Evolutionary conservation across 148 eudicot species (phyloP), one percentile per base, ranked within the genome.

Genomic region (Salicornia ramosissima): DNA sequence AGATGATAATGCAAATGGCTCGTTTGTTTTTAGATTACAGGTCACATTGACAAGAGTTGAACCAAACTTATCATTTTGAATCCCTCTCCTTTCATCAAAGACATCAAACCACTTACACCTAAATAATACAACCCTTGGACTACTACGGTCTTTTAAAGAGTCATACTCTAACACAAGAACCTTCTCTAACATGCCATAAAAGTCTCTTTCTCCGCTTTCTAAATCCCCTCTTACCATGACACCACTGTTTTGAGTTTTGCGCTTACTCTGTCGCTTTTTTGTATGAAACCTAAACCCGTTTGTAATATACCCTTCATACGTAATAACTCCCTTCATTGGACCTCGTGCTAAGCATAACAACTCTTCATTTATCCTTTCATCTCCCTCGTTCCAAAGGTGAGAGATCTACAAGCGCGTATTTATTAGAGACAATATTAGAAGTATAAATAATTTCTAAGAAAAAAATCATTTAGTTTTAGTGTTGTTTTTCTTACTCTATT

Each of bases 401-500:
- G 21, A 9, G 19, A 61, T 34, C 63, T 58, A 58, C 8, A 28
- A 28, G 10, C 0, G 5, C 12, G 12, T 13, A 30, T 5, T 1
- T 12, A 58, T 14, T 29, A 12, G 18, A 29, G n/a, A n/a, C n/a
- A n/a, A 31, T 1, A 57, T 9, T 4, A 29, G 28, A 15, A 57
- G 11, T 0, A 57, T 25, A 24, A 26, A 8, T 24, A 2, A 15
- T 58, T 24, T 0, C 7, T 47, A 47, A 11, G 4, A 47, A 47
- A 47, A 16, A 1, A 18, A 34, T 2, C 10, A 6, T n/a, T 7
- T 18, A 10, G n/a, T n/a, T n/a, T n/a, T n/a, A n/a, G n/a, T n/a
- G n/a, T n/a, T n/a, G n/a, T n/a, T n/a, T n/a, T n/a, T n/a, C 46
- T 61, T 61, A 61, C 46, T 34, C 65, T 61, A 61, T 14, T 61